phyloP scores from a whole-genome alignment of 192 early-diverging fungal species.

The Pilaira anomala region DNA sequence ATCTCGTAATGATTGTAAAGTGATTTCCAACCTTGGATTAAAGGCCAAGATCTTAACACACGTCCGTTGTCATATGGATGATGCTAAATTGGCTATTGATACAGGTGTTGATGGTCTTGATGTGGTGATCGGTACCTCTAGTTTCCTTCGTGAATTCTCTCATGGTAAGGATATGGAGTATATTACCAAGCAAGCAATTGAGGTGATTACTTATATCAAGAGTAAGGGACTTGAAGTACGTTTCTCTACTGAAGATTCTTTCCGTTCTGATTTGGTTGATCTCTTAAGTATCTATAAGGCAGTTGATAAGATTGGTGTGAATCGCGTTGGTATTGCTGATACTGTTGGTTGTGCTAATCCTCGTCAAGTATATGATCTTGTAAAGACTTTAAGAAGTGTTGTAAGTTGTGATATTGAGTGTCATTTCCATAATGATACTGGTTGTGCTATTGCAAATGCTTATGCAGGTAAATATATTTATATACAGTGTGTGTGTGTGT shows the following conservation, averaged over 20 bases:
- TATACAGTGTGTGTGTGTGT: neutral
- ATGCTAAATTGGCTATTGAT: constrained; percentile 93
- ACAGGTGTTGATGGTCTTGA: constrained; percentile 97
- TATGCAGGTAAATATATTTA: constrained; percentile 81
- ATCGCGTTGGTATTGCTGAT: constrained; percentile 98
- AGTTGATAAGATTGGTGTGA: constrained; percentile 97
- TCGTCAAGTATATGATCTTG: constrained; percentile 96
- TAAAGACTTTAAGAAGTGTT: constrained; percentile 90
- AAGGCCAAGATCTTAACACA: constrained; percentile 98
- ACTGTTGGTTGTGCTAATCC: constrained; percentile 98
- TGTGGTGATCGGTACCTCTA: constrained; percentile 97
- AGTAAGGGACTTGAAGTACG: constrained; percentile 94
- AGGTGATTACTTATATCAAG: constrained; percentile 97
- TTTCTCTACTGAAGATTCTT: constrained; percentile 98
- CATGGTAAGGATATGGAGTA: constrained; percentile 99
- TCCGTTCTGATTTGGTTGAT: constrained; percentile 96
- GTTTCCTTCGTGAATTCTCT: constrained; percentile 94
- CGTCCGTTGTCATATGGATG: constrained; percentile 98
- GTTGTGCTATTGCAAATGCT: constrained; percentile 97
- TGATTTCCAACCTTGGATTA: constrained; percentile 87
- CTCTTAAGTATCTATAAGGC: constrained; percentile 93
- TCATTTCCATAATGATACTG: constrained; percentile 99
- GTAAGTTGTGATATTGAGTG: constrained; percentile 98
- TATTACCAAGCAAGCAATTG: constrained; percentile 93
- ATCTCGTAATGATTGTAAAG: constrained; percentile 87